phyloP scores from a whole-genome alignment of 2,329 filamentous ascomycete genomes.

The Talaromyces sp. region DNA sequence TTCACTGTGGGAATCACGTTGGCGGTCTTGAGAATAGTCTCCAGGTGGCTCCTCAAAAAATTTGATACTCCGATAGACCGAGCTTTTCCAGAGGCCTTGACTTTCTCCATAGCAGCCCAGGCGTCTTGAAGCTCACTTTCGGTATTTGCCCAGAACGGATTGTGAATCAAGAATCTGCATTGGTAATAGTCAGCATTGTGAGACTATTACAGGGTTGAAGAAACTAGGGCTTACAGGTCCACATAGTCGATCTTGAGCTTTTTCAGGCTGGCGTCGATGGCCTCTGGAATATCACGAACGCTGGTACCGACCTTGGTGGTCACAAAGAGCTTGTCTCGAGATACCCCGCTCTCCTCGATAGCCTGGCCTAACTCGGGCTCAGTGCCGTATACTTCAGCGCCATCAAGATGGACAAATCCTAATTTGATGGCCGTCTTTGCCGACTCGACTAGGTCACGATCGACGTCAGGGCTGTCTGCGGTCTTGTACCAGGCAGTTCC shows the following conservation, averaged over 20 bases:
- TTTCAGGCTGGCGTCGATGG: slow-evolving; percentile 56
- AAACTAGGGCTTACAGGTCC: slow-evolving; percentile 66
- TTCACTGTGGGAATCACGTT: slow-evolving; percentile 43
- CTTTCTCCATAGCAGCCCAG: slow-evolving; percentile 46
- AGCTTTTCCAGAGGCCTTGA: slow-evolving; percentile 36
- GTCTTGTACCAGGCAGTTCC: slow-evolving; percentile 61
- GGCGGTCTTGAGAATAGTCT: slow-evolving; percentile 40
- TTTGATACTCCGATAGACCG: slow-evolving; percentile 50
- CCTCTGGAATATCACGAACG: slow-evolving; percentile 54
- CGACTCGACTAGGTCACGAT: slow-evolving; percentile 49
- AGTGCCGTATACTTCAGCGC: slow-evolving; percentile 52
- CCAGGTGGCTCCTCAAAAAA: slow-evolving; percentile 44
- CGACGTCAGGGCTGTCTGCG: slow-evolving; percentile 41
- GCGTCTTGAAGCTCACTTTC: slow-evolving; percentile 24
- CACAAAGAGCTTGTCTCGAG: slow-evolving; percentile 59
- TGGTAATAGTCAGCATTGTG: slow-evolving; percentile 45
- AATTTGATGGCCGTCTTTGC: slow-evolving; percentile 53
- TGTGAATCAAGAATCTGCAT: slow-evolving; percentile 55
- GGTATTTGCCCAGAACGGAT: slow-evolving; percentile 17
- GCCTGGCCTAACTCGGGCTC: slow-evolving; percentile 61
- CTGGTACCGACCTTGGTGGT: slow-evolving; percentile 59
- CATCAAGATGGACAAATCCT: slow-evolving; percentile 58
- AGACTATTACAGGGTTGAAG: slow-evolving; percentile 28
- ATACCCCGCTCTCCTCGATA: slow-evolving; percentile 59
- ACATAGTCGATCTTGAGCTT: slow-evolving; percentile 61